Base-by-base conservation (phyloP, 768 basidiomycete species). In the Trametes villosa region DNA sequence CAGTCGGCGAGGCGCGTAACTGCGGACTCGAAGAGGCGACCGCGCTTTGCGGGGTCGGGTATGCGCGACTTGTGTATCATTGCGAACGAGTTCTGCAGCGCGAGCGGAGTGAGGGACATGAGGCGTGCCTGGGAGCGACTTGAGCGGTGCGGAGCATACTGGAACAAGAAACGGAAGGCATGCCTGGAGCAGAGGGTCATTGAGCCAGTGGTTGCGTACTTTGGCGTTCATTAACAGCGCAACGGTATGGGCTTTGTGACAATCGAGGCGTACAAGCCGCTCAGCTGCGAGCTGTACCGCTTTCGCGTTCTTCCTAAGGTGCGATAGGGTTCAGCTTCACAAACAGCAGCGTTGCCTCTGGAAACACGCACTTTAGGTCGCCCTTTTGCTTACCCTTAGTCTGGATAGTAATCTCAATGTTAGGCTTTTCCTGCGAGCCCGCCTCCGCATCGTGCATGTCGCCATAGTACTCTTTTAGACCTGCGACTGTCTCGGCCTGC, bases 161-260 rank as follows among this genome's bases (percentile, higher is more conserved):
- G 29, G 65, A 57, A 52, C n/a, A 2, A 41, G 42, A 26, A n/a
- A 41, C 38, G 11, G 34, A 9, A 13, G 12, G 29, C 18, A 75
- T 70, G 94, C 96, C 68, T 96, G 94, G 29, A 98, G 77, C 12
- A 96, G 76, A 1, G 79, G 75, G 67, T 97, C 92, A 54, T 92
- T 94, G 15, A 93, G 68, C 90, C 91, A 96, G 59, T 77, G 78
- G 69, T 99, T 98, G 40, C 97, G 84, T 22, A 85, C 74, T 45
- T 79, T 74, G 5, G 88, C 91, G 69, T 88, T 93, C 15, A 83
- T 82, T 13, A 98, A 81, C 15, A 97, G 79, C n/a, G 83, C 77
- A 12, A 96, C 75, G 9, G 94, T 92, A 67, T 99, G 97, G 15
- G 94, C 78, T 75, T 96, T 96, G 77, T 98, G 96, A 54, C 85